Evolutionary conservation across 148 eudicot species (phyloP), one percentile per base, ranked within the genome.

Genomic region (Heliosperma pusillum): DNA sequence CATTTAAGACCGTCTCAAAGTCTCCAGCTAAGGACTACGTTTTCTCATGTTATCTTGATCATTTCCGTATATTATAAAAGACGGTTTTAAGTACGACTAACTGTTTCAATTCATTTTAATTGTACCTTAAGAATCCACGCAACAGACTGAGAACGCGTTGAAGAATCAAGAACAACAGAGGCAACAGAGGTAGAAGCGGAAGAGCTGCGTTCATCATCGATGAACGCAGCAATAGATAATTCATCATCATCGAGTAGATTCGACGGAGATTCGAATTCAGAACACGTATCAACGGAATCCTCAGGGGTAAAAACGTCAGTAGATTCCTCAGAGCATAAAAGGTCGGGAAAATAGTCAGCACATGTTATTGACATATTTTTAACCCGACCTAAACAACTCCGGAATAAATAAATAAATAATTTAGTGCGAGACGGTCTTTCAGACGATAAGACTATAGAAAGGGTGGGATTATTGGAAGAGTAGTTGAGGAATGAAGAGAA

Each of bases 101-200:
- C 42, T 26, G 59, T 22, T n/a, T 56, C 6, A 4, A 64, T 53
- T 69, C 10, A 10, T 19, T 72, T 60, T 40, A 33, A 3, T 6
- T 50, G 36, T 93, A 93, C 98, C 98, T 93, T 89, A 73, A 89
- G 87, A 77, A 93, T 93, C 98, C 98, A 93, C 40, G 89, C 81
- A 58, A 93, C 87, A 1, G 87, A 88, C 21, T 79, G 84, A 69
- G 86, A 84, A 27, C 98, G 89, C 56, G 86, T 82, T 13, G 90
- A 91, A 12, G 87, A 80, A 13, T 89, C 90, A 0, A 78, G 84
- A 66, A 64, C 70, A 83, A 52, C 82, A 77, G 26, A 69, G 85
- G 74, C 78, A 55, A 62, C 57, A 16, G 88, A 22, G 29, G 72
- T 13, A 62, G 24, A 30, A 12, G 10, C 71, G 22, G 82, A 75